These are phyloP conservation scores for Lipomyces mesembrius DNA, from an alignment of 805 yeast species.

Conservation along the genomic window DNA sequence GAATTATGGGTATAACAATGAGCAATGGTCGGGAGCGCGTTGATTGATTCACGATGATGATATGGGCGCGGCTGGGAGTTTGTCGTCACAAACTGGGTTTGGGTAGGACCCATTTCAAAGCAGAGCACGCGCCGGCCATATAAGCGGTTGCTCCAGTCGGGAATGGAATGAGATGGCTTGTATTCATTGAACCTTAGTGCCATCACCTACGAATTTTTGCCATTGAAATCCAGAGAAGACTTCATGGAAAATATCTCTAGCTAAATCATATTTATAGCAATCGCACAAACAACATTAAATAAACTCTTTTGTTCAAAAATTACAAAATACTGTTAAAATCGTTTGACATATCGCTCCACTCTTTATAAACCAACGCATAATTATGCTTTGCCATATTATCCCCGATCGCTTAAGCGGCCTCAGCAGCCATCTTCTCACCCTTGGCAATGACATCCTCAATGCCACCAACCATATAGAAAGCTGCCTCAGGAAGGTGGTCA, in stretches of 20 bases:
- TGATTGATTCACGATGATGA: neutral
- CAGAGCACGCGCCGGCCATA: too few relatives aligned
- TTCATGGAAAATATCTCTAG: neutral
- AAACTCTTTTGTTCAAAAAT: neutral
- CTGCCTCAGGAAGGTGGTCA: constrained; percentile 98
- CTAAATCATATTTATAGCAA: neutral
- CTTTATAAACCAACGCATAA: neutral
- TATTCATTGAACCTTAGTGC: too few relatives aligned
- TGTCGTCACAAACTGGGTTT: neutral
- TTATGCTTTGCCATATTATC: constrained; percentile 1
- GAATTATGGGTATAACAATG: neutral
- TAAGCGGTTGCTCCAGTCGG: neutral
- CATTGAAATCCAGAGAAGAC: neutral
- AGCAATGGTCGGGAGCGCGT: neutral
- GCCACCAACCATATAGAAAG: constrained; percentile 99
- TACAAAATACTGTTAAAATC: neutral
- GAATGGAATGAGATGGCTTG: too few relatives aligned
- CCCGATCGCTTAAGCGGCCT: constrained; percentile 25
- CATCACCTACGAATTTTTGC: neutral
- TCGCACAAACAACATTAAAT: neutral
- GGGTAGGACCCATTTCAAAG: neutral
- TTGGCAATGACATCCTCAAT: constrained; percentile 97
- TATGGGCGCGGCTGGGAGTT: neutral
- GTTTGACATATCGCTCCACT: neutral
- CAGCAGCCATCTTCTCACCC: constrained; percentile 93